These are phyloP conservation scores for Rhynchospora breviuscula DNA, from an alignment of 176 grass and related monocot genomes.

Conservation along the genomic window DNA sequence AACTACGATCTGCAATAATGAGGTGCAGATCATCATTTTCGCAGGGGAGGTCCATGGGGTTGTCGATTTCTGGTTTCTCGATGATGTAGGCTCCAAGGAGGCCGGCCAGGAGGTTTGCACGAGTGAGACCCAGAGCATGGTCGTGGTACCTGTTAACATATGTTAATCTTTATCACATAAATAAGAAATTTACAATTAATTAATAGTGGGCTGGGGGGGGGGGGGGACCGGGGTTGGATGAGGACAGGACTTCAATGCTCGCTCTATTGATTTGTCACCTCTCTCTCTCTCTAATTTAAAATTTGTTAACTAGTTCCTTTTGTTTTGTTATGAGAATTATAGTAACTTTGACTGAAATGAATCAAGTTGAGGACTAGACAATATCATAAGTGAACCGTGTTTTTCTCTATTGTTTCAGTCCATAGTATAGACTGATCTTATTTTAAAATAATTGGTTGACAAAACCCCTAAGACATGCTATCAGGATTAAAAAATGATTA, in stretches of 20 bases:
- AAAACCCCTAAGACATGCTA: not conserved
- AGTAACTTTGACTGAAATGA: not conserved
- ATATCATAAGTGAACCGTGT: not conserved
- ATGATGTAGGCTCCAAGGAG: constrained; percentile 29
- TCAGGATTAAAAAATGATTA: not conserved
- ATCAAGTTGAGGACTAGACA: not conserved
- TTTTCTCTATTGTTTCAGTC: not conserved
- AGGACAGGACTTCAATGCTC: constrained; percentile 29
- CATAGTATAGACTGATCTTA: not conserved
- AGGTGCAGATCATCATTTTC: constrained; percentile 7
- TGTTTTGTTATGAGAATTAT: not conserved
- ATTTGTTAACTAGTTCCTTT: not conserved
- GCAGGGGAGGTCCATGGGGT: constrained; percentile 12
- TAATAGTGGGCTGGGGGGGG: not conserved
- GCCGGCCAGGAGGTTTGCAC: constrained; percentile 26
- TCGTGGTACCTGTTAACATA: constrained; percentile 25
- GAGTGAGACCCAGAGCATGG: constrained; percentile 30
- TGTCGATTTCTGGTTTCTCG: constrained; percentile 19
- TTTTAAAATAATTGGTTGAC: not conserved
- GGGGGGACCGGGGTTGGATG: constrained; percentile 25
- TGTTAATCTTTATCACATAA: not conserved
- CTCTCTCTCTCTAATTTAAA: not conserved
- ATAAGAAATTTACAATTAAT: not conserved
- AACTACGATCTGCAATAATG: constrained; percentile 24
- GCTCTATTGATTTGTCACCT: constrained; percentile 1